phyloP scores from a whole-genome alignment of 2,329 filamentous ascomycete genomes.

The Grosmannia penicillata region DNA sequence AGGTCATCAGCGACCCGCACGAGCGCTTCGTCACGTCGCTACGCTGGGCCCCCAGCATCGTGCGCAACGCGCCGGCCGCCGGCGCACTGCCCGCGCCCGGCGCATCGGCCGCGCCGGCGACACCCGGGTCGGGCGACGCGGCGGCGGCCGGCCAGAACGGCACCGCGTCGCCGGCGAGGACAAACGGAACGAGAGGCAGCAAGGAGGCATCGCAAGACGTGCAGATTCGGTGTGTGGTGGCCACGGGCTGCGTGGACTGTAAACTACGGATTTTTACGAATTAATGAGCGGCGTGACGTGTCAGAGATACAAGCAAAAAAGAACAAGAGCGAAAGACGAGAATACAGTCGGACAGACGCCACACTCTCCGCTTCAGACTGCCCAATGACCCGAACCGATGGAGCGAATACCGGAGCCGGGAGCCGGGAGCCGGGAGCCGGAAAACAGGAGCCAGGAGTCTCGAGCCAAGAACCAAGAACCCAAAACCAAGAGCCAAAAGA shows the following conservation, averaged over 20 bases:
- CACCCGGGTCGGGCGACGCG: constrained; percentile 1
- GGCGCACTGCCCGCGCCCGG: not conserved
- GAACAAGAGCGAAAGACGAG: not conserved
- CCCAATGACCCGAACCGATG: no score
- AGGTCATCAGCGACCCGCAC: constrained; percentile 62
- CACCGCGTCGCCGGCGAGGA: not conserved
- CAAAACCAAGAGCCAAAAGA: no score
- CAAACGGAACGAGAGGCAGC: constrained; percentile 22
- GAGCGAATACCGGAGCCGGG: no score
- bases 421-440: no score
- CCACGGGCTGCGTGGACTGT: constrained; percentile 71
- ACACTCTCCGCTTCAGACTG: no score
- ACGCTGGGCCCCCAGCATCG: constrained; percentile 57
- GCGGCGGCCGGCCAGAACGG: constrained; percentile 19
- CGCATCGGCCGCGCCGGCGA: not conserved
- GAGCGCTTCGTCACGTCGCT: constrained; percentile 76
- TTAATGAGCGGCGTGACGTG: constrained; percentile 15
- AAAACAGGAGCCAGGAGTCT: no score
- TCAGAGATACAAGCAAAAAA: not conserved
- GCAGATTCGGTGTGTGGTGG: constrained; percentile 70
- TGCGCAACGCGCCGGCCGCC: not conserved
- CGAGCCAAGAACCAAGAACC: no score
- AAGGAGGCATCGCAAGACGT: constrained; percentile 28
- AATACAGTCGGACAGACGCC: not conserved
- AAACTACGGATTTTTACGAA: constrained; percentile 66